Evolutionary conservation across 2,329 filamentous ascomycete species (phyloP), one percentile per base, ranked within the genome.

Genomic region (Endothia cerciana): DNA sequence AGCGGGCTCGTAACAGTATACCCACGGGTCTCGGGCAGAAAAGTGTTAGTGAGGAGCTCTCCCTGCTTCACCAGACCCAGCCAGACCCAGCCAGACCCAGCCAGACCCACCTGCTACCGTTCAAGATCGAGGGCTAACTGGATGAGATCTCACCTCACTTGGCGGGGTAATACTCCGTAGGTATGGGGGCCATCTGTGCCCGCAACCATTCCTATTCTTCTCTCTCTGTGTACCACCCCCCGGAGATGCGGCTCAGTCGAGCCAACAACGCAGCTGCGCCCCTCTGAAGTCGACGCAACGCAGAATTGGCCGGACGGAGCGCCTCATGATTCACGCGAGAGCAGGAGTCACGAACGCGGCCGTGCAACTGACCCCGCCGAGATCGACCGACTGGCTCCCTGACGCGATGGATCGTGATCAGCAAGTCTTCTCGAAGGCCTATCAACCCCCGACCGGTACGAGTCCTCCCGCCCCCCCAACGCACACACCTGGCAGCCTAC

Each of bases 401-500:
- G 25, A 17, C 8, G 19, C 55, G 22, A 30, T 53, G 22, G 56
- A 64, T 64, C 65, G 61, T 53, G 65, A 66, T 66, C 61, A 43
- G 43, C 60, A 51, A 11, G 33, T 10, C 30, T 41, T 25, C 22
- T 49, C 15, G 33, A 55, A 63, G 56, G 55, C 38, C 61, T 64
- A 25, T 36, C 61, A 56, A 56, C 28, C 61, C 61, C 57, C 10
- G 64, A 49, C 59, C 57, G 64, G 64, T 51, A 36, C 33, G n/a
- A 65, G 63, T 47, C 49, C 45, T 63, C 45, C 60, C 57, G 51
- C 55, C 65, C 53, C n/a, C 3, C 36, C 53, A 47, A n/a, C n/a
- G n/a, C n/a, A 33, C 60, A 41, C 36, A 66, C 64, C 60, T 64
- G 65, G 64, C 64, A 65, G 60, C 55, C 56, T 53, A 60, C 64